Evolutionary conservation across 805 yeast genomes (phyloP).

Genomic region (Dipodascopsis uninucleata): DNA sequence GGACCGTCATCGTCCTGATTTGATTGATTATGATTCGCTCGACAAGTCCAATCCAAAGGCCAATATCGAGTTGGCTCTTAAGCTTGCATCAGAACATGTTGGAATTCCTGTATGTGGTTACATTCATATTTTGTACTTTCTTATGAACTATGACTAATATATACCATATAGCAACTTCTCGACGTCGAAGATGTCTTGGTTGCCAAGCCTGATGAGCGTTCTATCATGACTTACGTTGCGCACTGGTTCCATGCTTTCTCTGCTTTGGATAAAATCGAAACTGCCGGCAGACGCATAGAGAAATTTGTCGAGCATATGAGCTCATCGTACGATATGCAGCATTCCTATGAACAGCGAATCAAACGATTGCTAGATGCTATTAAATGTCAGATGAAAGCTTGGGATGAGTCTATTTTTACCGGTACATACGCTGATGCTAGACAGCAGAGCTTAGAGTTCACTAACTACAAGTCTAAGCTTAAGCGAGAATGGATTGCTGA

Average conservation of each 20-base stretch:
- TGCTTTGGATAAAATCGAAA: conserved; percentile 37
- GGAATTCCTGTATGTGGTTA: conserved; percentile 43
- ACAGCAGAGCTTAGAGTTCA: conserved; percentile 31
- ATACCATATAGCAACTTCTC: conserved; percentile 38
- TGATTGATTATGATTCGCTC: conserved; percentile 38
- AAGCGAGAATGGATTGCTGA: conserved; percentile 42
- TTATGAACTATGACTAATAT: not conserved
- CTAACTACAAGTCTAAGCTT: conserved; percentile 32
- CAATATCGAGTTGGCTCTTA: conserved; percentile 41
- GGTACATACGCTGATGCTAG: conserved; percentile 34
- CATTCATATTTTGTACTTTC: not conserved
- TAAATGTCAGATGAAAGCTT: conserved; percentile 25
- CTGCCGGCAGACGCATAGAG: conserved; percentile 40
- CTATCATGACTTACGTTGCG: conserved; percentile 55
- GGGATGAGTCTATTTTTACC: conserved; percentile 32
- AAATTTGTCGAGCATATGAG: conserved; percentile 38
- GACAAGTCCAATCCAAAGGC: conserved; percentile 34
- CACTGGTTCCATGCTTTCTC: conserved; percentile 54
- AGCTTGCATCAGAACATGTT: conserved; percentile 43
- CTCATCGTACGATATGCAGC: conserved; percentile 35
- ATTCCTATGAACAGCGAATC: conserved; percentile 37
- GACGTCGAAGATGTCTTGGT: conserved; percentile 53
- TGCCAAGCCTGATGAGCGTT: conserved; percentile 55
- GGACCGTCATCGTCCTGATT: conserved; percentile 43
- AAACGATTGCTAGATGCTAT: conserved; percentile 32